phyloP scores from a whole-genome alignment of 441 rosid species.

The Populus hybrid region DNA sequence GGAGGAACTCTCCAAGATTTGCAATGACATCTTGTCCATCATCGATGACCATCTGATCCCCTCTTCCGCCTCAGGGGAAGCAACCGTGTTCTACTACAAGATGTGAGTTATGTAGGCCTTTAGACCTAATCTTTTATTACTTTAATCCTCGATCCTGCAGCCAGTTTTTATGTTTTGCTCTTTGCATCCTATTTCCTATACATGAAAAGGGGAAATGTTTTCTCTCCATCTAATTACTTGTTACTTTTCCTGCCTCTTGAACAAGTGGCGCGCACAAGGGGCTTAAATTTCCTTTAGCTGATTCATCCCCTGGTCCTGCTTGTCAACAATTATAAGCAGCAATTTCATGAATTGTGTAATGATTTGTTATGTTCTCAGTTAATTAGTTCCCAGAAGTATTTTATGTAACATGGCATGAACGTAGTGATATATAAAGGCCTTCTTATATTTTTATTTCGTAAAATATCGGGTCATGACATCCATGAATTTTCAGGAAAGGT shows the following conservation, averaged over 20 bases:
- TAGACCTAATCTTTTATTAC: neutral
- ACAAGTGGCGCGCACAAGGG: neutral
- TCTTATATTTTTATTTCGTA: neutral
- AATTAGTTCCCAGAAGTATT: neutral
- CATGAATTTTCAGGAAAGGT: constrained; percentile 69
- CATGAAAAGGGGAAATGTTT: neutral
- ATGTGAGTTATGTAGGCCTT: constrained; percentile 45
- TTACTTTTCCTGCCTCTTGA: neutral
- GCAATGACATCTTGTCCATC: constrained; percentile 76
- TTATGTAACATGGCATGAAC: neutral
- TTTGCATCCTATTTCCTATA: neutral
- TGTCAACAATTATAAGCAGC: neutral
- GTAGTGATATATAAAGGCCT: neutral
- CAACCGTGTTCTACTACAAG: constrained; percentile 97
- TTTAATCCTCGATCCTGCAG: neutral
- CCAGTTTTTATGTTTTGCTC: neutral
- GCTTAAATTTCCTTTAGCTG: neutral
- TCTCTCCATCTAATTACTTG: neutral
- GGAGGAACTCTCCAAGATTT: constrained; percentile 84
- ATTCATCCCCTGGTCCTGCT: neutral
- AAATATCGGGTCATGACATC: neutral
- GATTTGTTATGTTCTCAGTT: neutral
- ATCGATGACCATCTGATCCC: constrained; percentile 87
- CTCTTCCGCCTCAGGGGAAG: constrained; percentile 88
- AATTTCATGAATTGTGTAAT: neutral